A percentile compares a stretch with the other conserved stretches of the same genome.
phyloP scores from a whole-genome alignment of 2,329 filamentous ascomycete species.

The Alternaria angustiovoidea region DNA sequence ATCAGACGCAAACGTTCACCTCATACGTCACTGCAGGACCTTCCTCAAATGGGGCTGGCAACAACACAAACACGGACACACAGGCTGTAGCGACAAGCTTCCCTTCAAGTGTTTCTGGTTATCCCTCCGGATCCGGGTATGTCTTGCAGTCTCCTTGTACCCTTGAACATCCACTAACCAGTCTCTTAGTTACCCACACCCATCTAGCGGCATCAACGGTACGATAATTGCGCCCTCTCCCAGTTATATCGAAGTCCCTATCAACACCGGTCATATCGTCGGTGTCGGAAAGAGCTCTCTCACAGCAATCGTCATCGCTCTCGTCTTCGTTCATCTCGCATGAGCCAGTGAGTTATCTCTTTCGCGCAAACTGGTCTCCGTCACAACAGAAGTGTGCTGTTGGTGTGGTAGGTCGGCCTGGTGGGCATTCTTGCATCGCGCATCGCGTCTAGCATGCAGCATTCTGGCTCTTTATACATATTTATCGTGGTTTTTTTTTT shows the following conservation, averaged over 20 bases:
- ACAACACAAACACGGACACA: slow-evolving; percentile 25
- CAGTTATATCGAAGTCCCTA: slow-evolving; percentile 31
- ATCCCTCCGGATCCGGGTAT: slow-evolving; percentile 40
- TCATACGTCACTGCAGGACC: slow-evolving; percentile 28
- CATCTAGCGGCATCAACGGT: slow-evolving; percentile 31
- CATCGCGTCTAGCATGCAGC: slow-evolving; percentile 28
- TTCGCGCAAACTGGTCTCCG: slow-evolving; percentile 12
- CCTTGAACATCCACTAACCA: slow-evolving; percentile 13
- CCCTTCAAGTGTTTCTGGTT: slow-evolving; percentile 26
- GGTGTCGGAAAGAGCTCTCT: slow-evolving; percentile 35
- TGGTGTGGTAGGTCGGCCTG: slow-evolving; percentile 22
- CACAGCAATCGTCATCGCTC: slow-evolving; percentile 36
- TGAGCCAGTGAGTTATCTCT: slow-evolving; percentile 16
- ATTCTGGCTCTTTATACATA: slow-evolving; percentile 26
- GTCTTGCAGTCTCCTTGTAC: background rate
- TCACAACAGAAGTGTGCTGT: slow-evolving; percentile 16
- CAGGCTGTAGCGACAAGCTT: slow-evolving; percentile 28
- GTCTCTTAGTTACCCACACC: slow-evolving; percentile 23
- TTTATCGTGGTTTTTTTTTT: slow-evolving; percentile 25
- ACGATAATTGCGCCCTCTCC: slow-evolving; percentile 35
- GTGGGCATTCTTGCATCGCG: slow-evolving; percentile 28
- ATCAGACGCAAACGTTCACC: slow-evolving; percentile 32
- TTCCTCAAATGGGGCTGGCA: slow-evolving; percentile 12
- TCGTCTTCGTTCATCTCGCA: slow-evolving; percentile 39
- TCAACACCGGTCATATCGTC: slow-evolving; percentile 35